Evolutionary conservation across 2,329 filamentous ascomycete genomes (phyloP).

Genomic region (Phyllosticta citriasiana): DNA sequence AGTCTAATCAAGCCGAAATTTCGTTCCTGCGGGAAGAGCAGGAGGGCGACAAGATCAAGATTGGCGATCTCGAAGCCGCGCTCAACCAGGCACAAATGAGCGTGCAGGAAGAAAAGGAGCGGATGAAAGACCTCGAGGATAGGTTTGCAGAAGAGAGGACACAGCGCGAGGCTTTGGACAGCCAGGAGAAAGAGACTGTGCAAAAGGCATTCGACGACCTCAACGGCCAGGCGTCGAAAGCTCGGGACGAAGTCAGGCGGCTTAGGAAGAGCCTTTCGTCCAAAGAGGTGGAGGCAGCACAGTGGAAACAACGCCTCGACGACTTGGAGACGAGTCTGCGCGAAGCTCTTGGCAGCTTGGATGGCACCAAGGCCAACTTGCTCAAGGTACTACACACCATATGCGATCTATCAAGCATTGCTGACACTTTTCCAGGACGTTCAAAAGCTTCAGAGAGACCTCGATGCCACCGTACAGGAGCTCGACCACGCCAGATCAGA

Average conservation of each 20-base stretch:
- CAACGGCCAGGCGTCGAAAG: constrained; percentile 68
- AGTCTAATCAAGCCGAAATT: constrained; percentile 87
- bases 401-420: neutral
- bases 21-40: constrained; percentile 94
- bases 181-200: constrained; percentile 86
- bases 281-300: constrained; percentile 77
- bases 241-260: constrained; percentile 77
- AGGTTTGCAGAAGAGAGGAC: constrained; percentile 70
- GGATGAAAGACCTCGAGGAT: constrained; percentile 40
- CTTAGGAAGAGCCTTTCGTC: constrained; percentile 74
- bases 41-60: constrained; percentile 94
- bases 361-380: constrained; percentile 74
- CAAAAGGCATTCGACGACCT: constrained; percentile 90
- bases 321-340: constrained; percentile 84
- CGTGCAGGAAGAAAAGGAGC: constrained; percentile 78
- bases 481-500: constrained; percentile 69
- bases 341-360: constrained; percentile 77
- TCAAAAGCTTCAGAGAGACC: constrained; percentile 74
- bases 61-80: constrained; percentile 81
- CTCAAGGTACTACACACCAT: constrained; percentile 51
- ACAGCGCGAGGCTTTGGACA: constrained; percentile 78
- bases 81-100: constrained; percentile 69
- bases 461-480: constrained; percentile 74
- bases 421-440: constrained; percentile 50
- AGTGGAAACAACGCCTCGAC: constrained; percentile 83